A percentile compares a stretch with the other conserved stretches of the same genome.
Evolutionary conservation across 306 rosid genomes (phyloP).

Genomic region (Lupinus albus): DNA sequence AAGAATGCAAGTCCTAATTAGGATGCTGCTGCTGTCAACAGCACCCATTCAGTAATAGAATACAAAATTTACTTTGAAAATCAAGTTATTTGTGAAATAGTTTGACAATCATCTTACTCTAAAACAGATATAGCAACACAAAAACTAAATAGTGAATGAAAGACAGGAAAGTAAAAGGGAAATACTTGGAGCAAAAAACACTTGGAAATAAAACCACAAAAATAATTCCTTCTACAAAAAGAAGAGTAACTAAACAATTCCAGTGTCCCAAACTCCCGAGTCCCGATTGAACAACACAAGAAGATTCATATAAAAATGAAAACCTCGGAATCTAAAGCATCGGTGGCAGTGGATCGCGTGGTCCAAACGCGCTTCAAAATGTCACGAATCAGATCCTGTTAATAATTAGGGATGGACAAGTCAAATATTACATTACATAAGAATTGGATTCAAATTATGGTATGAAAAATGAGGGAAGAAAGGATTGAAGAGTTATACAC

Average conservation of each 20-base stretch:
- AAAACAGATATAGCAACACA: conserved; percentile 13
- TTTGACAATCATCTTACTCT: conserved; percentile 11
- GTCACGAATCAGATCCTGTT: conserved; percentile 69
- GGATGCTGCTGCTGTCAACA: conserved; percentile 7
- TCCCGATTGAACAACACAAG: conserved; percentile 8
- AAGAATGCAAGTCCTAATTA: conserved; percentile 1
- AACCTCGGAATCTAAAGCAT: conserved; percentile 67
- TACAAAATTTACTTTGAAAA: conserved; percentile 21
- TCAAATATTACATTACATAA: not conserved
- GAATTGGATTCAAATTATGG: not conserved
- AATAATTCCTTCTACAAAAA: not conserved
- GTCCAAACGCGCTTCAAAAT: conserved; percentile 82
- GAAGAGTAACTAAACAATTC: not conserved
- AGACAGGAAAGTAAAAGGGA: conserved; percentile 19
- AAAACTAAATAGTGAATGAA: conserved; percentile 10
- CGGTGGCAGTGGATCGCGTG: conserved; percentile 58
- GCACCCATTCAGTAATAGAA: conserved; percentile 8
- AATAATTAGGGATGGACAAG: not conserved
- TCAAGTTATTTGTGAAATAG: conserved; percentile 17
- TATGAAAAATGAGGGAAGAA: not conserved
- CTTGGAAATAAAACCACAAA: not conserved
- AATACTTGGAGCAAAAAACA: not conserved
- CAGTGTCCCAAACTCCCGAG: not conserved
- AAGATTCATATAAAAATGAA: not conserved
- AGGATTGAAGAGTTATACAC: conserved; percentile 46